Conservation (phyloP, 805 yeast species). For the Lipomyces sp. region DNA sequence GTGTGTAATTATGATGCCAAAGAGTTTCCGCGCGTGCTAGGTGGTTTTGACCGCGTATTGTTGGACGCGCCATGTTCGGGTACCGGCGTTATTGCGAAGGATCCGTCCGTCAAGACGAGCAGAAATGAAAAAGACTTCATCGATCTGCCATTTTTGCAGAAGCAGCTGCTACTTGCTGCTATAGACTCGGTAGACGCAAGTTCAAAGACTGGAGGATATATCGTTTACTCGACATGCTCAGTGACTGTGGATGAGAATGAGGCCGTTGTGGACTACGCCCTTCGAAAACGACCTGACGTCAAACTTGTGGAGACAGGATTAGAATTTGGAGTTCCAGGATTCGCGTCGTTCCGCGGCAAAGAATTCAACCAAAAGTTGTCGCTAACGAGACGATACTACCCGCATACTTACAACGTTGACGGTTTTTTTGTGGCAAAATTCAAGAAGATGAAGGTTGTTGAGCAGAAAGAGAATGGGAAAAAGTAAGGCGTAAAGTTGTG, state of each 20-base stretch:
- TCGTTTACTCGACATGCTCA: constrained; percentile 97
- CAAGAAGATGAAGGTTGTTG: constrained; percentile 58
- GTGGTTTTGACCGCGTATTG: constrained; percentile 94
- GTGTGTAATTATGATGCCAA: constrained; percentile 98
- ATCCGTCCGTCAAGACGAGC: constrained; percentile 88
- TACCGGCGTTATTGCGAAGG: constrained; percentile 98
- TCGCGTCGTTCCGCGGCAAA: constrained; percentile 91
- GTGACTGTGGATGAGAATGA: constrained; percentile 98
- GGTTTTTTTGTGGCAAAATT: constrained; percentile 98
- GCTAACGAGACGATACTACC: constrained; percentile 93
- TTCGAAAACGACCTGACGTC: constrained; percentile 94
- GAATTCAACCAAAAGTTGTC: constrained; percentile 76
- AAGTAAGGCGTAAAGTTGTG: not conserved
- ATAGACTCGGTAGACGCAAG: constrained; percentile 96
- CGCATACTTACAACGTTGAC: constrained; percentile 97
- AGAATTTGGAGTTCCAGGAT: constrained; percentile 94
- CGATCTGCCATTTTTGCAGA: constrained; percentile 95
- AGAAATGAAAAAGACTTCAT: constrained; percentile 96
- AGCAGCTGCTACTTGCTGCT: constrained; percentile 89
- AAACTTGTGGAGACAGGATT: constrained; percentile 90
- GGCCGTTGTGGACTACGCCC: constrained; percentile 96
- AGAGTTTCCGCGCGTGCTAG: constrained; percentile 96
- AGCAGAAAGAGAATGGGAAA: constrained; percentile 18
- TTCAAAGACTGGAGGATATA: constrained; percentile 88
- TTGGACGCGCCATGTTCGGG: constrained; percentile 99